Base-by-base conservation (phyloP, 1,284 basidiomycete species). In the Cutaneotrichosporon sp. region DNA sequence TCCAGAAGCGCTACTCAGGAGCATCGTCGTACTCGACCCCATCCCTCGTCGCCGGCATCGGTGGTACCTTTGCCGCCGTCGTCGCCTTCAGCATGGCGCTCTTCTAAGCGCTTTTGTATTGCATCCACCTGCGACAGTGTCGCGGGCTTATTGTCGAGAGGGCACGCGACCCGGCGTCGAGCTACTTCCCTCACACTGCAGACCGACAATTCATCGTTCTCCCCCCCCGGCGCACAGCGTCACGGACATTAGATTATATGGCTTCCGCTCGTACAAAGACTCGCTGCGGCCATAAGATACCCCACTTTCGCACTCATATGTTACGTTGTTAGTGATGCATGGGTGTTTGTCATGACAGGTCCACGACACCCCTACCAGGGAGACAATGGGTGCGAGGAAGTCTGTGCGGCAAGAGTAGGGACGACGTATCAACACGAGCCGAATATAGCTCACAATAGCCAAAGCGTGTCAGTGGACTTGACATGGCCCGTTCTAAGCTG, bases 281-380 rank as follows among this genome's bases (percentile, higher is more conserved):
- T 41, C 9, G 24, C 24, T 25, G 38, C 38, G 42, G 42, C 42
- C 42, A 44, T 31, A 20, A 19, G 42, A 44, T 44, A 44, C 42
- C 42, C n/a, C 29, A 44, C 14, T 31, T 14, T 14, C 29, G 29
- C 42, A 19, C 25, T 35, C 46, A 25, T 34, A 14, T n/a, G 24
- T 47, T 35, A 47, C 44, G 22, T 46, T 24, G 31, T 25, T 46
- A 25, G 20, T 34, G 22, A 46, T 46, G 44, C 32, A 46, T 47
- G 46, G 34, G 33, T 34, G 34, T 47, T 47, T 47, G 19, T 41
- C 38, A 41, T 41, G 38, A 41, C 20, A n/a, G n/a, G n/a, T n/a
- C n/a, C n/a, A n/a, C n/a, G n/a, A n/a, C n/a, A n/a, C n/a, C n/a
- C n/a, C n/a, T n/a, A n/a, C n/a, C n/a, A n/a, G n/a, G n/a, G n/a